Conservation (phyloP, 345 rosid genomes). For the Salix dunnii region DNA sequence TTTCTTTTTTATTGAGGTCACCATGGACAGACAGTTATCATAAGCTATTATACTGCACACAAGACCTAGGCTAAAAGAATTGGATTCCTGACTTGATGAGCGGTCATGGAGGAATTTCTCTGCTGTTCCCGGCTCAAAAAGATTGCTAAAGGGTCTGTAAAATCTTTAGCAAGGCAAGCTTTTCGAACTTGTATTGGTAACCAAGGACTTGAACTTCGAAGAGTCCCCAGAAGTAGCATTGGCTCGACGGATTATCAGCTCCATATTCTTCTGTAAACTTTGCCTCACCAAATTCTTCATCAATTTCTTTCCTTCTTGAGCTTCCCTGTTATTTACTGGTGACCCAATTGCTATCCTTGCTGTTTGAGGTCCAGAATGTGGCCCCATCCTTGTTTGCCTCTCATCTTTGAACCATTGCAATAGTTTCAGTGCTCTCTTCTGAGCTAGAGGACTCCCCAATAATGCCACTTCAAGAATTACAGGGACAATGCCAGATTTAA, state of each 20-base stretch:
- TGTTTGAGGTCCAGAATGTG: constrained; percentile 90
- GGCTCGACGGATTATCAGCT: constrained; percentile 74
- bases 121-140: neutral
- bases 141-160: neutral
- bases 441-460: constrained; percentile 70
- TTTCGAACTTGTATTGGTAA: constrained; percentile 76
- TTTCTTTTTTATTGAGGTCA: neutral
- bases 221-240: constrained; percentile 33
- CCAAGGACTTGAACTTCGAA: constrained; percentile 60
- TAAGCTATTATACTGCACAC: neutral
- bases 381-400: constrained; percentile 75
- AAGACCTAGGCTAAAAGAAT: constrained; percentile 7
- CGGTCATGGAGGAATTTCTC: too few species aligned
- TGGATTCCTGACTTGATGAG: constrained; percentile 4
- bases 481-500: constrained; percentile 68
- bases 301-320: constrained; percentile 64
- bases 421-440: constrained; percentile 75
- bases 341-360: constrained; percentile 54
- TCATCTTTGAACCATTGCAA: constrained; percentile 94
- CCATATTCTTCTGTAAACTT: constrained; percentile 82
- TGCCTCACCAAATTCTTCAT: constrained; percentile 83
- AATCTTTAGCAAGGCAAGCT: constrained; percentile 71
- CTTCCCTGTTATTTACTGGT: constrained; percentile 45
- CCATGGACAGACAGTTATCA: neutral
- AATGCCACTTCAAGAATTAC: constrained; percentile 67